Evolutionary conservation across 495 filamentous ascomycete species (phyloP), one percentile per base, ranked within the genome.

Genomic region (Chaetomium tenue): DNA sequence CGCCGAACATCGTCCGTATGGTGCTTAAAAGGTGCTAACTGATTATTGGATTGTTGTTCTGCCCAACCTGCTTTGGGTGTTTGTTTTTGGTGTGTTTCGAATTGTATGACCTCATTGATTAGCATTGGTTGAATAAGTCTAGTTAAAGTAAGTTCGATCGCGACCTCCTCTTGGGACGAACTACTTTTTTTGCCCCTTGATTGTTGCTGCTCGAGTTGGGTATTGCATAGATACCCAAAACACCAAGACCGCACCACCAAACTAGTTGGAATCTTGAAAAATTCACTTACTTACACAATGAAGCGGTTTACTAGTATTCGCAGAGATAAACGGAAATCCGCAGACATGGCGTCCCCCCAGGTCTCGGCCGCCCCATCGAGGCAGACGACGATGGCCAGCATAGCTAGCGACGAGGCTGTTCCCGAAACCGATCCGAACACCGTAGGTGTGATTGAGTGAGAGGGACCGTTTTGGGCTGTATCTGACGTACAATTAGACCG

Each of bases 401-500:
- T 75, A 63, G 61, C 83, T 64, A 82, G 79, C 74, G 83, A 82
- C 20, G 79, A 83, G 66, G 89, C 89, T 12, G 83, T 94, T 58
- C 88, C 90, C 1, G 83, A 88, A n/a, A 84, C 86, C 50, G 91
- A 95, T 72, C 90, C 89, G 71, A 91, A 82, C 74, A 86, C 89
- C 78, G 89, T 92, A 70, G 71, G 83, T 79, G 33, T 6, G 54
- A 42, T 15, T 8, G 28, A 25, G 15, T 8, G 11, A n/a, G 54
- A 42, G 20, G 18, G 22, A 57, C 15, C 2, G 15, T 25, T 5
- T 53, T 2, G 26, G 48, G 28, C 23, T 51, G 20, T 22, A 8
- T 23, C 26, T 61, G 28, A 61, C 50, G 37, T 22, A 3, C 37
- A 18, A 50, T 7, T 50, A 93, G 84, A 89, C 89, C 15, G 87